These are phyloP conservation scores for Colletotrichum sojae DNA, from an alignment of 2,329 filamentous ascomycete species.

Conservation along the genomic window DNA sequence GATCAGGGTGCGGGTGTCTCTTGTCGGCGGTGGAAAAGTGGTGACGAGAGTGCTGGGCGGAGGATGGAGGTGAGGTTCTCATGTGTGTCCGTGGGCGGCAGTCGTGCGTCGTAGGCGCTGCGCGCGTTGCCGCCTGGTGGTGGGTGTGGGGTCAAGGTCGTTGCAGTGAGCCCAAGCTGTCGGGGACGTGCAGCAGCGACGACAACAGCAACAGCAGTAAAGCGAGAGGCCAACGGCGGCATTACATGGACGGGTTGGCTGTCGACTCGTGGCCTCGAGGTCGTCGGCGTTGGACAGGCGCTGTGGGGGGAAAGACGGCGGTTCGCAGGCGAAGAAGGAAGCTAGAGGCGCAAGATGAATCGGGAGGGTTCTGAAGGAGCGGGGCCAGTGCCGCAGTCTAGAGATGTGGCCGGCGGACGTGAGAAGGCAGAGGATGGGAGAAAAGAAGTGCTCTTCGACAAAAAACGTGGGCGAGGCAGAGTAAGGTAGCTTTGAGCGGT, in stretches of 20 bases:
- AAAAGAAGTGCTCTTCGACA: constrained; percentile 1
- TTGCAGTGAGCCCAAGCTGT: constrained; percentile 39
- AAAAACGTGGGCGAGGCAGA: not conserved
- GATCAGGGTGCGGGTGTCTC: constrained; percentile 12
- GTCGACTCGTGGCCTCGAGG: constrained; percentile 21
- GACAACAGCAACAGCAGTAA: constrained; percentile 20
- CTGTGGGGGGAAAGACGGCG: constrained; percentile 16
- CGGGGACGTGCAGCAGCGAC: constrained; percentile 31
- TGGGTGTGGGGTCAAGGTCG: constrained; percentile 39
- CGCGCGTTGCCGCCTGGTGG: constrained; percentile 40
- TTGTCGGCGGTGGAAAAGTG: constrained; percentile 22
- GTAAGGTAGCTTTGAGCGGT: constrained; percentile 27
- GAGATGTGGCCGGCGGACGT: constrained; percentile 19
- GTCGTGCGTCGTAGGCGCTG: constrained; percentile 41
- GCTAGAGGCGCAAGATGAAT: constrained; percentile 24
- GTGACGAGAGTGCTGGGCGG: constrained; percentile 14
- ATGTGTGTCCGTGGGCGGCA: constrained; percentile 39
- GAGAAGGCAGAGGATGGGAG: constrained; percentile 15
- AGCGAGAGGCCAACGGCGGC: constrained; percentile 37
- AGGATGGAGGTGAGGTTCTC: constrained; percentile 40
- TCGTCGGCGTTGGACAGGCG: constrained; percentile 22
- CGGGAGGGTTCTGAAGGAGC: constrained; percentile 20
- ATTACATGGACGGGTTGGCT: constrained; percentile 37
- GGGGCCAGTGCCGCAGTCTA: constrained; percentile 7
- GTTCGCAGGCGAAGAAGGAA: constrained; percentile 21